Base-by-base conservation (phyloP, 306 rosid species). In the Ceratonia siliqua region DNA sequence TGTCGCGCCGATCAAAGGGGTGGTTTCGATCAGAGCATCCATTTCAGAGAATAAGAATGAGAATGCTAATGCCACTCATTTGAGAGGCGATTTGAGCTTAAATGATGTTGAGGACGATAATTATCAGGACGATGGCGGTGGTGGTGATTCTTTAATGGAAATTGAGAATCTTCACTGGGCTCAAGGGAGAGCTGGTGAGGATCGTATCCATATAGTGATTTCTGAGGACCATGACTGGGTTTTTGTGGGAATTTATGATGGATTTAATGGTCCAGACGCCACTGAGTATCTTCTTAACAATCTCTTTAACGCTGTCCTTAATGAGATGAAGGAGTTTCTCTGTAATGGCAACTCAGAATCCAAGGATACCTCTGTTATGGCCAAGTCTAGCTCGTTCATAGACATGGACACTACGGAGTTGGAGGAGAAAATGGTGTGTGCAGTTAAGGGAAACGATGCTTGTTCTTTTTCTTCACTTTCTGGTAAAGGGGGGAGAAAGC, bases 181-280 rank as follows among this genome's bases (percentile, higher is more conserved):
- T 25, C 97, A 85, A 72, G 96, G 98, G 38, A 94, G 82, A 75
- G 92, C 90, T 3, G 97, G 97, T 10, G 97, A 94, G 77, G 98
- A 94, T 66, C 80, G 94, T 67, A 82, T 91, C 54, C 98, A 94
- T 56, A 62, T 94, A 8, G 96, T 91, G 79, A 79, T 91, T 9
- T 94, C 92, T 0, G 98, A 94, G 77, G 83, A 87, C 20, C 84
- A 85, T 42, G 94, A 86, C n/a, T 91, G 96, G 98, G 84, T 88
- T 76, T 91, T 81, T 11, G 96, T 89, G 1, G 98, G 97, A 25
- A 91, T 94, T 62, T 94, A 91, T 70, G 98, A 91, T 68, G 98
- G 98, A 17, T 94, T 94, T 18, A 91, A 88, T 54, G 98, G 98
- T 21, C 97, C 97, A 18, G 98, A 89, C 82, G 97, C 98, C 5